These are phyloP conservation scores for Emericellopsis cladophorae DNA, from an alignment of 2,329 filamentous ascomycete genomes.

Conservation along the genomic window DNA sequence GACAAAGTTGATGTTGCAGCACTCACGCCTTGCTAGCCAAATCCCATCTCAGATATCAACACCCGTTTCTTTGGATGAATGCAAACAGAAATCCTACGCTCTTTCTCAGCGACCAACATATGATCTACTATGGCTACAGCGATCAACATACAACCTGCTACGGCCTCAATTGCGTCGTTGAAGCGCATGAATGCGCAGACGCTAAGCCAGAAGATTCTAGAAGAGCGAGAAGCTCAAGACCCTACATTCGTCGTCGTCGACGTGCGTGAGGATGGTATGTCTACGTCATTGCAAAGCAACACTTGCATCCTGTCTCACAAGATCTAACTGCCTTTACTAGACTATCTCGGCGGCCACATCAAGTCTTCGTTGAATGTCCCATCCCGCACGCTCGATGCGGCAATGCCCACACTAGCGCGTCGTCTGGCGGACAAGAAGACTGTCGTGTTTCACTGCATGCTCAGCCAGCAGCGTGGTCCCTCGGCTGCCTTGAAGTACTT, in stretches of 20 bases:
- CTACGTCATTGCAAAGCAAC: neutral
- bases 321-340: conserved; percentile 25
- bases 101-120: neutral
- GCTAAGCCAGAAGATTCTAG: conserved; percentile 54
- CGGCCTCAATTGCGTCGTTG: conserved; percentile 48
- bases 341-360: conserved; percentile 88
- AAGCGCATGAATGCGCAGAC: conserved; percentile 54
- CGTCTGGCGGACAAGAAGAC: conserved; percentile 63
- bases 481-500: conserved; percentile 71
- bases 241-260: conserved; percentile 64
- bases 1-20: too few relatives aligned
- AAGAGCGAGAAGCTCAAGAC: conserved; percentile 25
- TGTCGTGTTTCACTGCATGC: conserved; percentile 88
- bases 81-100: too few relatives aligned
- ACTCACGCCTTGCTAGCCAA: too few relatives aligned
- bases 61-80: too few relatives aligned
- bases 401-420: conserved; percentile 71
- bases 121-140: too few relatives aligned
- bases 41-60: too few relatives aligned
- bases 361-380: conserved; percentile 64
- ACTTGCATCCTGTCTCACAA: neutral
- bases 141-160: too few relatives aligned
- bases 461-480: conserved; percentile 85
- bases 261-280: conserved; percentile 66
- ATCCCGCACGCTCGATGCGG: conserved; percentile 57